These are phyloP conservation scores for Zygosaccharomyces rouxii DNA, from an alignment of 805 yeast genomes.

Conservation along the genomic window DNA sequence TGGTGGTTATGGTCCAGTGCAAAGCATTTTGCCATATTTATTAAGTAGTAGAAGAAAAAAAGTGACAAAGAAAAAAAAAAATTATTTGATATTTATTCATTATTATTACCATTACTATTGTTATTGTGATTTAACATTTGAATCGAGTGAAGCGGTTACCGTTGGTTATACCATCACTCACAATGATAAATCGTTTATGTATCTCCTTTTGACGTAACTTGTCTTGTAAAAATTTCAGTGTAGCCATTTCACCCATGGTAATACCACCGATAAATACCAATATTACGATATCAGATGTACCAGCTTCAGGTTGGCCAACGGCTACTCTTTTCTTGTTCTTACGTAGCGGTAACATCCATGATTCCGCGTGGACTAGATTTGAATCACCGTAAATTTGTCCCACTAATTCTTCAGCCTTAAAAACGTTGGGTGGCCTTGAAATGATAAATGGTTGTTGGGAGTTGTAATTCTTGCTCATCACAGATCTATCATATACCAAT, in stretches of 20 bases:
- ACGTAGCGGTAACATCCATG: constrained; percentile 24
- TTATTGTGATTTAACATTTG: constrained; percentile 3
- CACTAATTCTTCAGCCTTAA: constrained; percentile 23
- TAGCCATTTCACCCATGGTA: constrained; percentile 77
- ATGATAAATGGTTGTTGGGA: constrained; percentile 34
- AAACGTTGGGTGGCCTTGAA: constrained; percentile 26
- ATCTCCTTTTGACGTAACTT: constrained; percentile 36
- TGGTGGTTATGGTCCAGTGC: constrained; percentile 1
- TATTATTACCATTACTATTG: not conserved
- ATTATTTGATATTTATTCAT: constrained; percentile 5
- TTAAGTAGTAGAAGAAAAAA: constrained; percentile 3
- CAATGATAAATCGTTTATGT: constrained; percentile 40
- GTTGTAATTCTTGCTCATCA: constrained; percentile 37
- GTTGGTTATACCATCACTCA: constrained; percentile 44
- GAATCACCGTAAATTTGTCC: constrained; percentile 26
- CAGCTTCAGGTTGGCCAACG: constrained; percentile 7
- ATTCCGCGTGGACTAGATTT: constrained; percentile 13
- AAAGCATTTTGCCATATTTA: constrained; percentile 4
- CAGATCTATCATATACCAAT: constrained; percentile 55
- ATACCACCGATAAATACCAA: constrained; percentile 76
- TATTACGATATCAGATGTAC: constrained; percentile 33
- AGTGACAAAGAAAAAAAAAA: constrained; percentile 1
- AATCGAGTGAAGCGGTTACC: constrained; percentile 9
- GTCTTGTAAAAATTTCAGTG: constrained; percentile 57
- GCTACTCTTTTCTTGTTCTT: constrained; percentile 14